Conservation (phyloP, 352 stramenopile genomes). For the Phytophthora crassamura region DNA sequence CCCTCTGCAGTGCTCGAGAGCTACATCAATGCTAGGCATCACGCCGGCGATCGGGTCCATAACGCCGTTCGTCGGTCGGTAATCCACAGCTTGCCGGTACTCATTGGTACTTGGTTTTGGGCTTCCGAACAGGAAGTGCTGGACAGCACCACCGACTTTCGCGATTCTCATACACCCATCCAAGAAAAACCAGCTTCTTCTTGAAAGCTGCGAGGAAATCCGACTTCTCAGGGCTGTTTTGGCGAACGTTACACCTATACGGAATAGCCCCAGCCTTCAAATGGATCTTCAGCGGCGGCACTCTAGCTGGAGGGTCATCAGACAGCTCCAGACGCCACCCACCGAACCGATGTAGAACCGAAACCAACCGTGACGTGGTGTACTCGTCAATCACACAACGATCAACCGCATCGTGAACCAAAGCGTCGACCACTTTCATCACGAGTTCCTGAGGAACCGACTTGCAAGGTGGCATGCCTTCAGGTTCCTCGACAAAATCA, state of each 20-base stretch:
- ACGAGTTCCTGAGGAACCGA: neutral
- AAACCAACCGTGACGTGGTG: slow-evolving; percentile 1
- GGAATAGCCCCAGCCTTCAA: neutral
- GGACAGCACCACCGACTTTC: too few relatives aligned
- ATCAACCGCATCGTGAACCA: slow-evolving; percentile 8
- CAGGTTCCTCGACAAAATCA: slow-evolving; percentile 2
- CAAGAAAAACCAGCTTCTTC: slow-evolving; percentile 1
- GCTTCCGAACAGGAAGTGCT: too few relatives aligned
- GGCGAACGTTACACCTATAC: slow-evolving; percentile 10
- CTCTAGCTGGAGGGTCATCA: slow-evolving; percentile 3
- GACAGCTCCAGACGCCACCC: slow-evolving; percentile 7
- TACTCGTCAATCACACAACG: too few relatives aligned
- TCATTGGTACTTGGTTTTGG: too few relatives aligned
- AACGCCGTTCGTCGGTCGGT: neutral
- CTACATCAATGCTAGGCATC: neutral
- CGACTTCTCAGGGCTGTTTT: slow-evolving; percentile 11
- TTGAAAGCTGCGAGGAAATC: slow-evolving; percentile 1
- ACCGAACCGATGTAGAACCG: neutral
- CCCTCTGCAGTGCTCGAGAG: too few relatives aligned
- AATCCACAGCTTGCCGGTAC: slow-evolving; percentile 3
- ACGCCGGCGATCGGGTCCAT: slow-evolving; percentile 11
- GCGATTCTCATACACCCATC: slow-evolving; percentile 13
- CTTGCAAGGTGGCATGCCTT: neutral
- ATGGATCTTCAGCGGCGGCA: slow-evolving; percentile 3
- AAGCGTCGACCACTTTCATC: neutral